Conservation (phyloP, 805 yeast genomes). For the Lipomyces mesembrius region DNA sequence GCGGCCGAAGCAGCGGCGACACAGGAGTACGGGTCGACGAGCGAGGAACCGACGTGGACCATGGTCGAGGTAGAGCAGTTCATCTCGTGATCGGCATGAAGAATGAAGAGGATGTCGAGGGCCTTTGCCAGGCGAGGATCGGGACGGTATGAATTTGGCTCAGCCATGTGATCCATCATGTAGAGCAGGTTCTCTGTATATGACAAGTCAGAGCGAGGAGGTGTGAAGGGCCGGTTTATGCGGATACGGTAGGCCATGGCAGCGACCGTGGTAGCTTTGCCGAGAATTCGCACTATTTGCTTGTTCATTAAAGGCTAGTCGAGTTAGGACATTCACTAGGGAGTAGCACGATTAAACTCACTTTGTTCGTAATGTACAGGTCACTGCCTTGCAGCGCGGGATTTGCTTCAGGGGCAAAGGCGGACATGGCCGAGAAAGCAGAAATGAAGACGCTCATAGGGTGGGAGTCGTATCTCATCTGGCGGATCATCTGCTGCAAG, state of each 20-base stretch:
- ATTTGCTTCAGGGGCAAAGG: constrained; percentile 37
- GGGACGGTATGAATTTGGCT: constrained; percentile 36
- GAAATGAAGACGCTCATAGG: constrained; percentile 35
- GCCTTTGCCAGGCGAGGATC: constrained; percentile 37
- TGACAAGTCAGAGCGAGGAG: constrained; percentile 34
- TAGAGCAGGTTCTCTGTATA: constrained; percentile 36
- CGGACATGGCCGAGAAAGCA: constrained; percentile 36
- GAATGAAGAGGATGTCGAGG: constrained; percentile 34
- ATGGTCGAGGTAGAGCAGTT: constrained; percentile 36
- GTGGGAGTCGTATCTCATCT: constrained; percentile 37
- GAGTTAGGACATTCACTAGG: not conserved
- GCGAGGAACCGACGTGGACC: constrained; percentile 37
- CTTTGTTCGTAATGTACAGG: constrained; percentile 22
- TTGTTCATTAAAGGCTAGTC: constrained; percentile 33
- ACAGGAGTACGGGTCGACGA: constrained; percentile 37
- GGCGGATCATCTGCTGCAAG: constrained; percentile 28
- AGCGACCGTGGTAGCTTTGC: constrained; percentile 36
- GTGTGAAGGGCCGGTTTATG: constrained; percentile 33
- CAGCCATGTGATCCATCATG: constrained; percentile 38
- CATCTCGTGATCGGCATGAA: constrained; percentile 38
- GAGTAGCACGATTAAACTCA: not conserved
- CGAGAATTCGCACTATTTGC: constrained; percentile 36
- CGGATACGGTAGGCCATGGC: constrained; percentile 38
- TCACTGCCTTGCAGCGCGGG: constrained; percentile 34
- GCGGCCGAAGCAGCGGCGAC: constrained; percentile 34